phyloP scores from a whole-genome alignment of 1,284 basidiomycete genomes.

The Ustilago tritici region DNA sequence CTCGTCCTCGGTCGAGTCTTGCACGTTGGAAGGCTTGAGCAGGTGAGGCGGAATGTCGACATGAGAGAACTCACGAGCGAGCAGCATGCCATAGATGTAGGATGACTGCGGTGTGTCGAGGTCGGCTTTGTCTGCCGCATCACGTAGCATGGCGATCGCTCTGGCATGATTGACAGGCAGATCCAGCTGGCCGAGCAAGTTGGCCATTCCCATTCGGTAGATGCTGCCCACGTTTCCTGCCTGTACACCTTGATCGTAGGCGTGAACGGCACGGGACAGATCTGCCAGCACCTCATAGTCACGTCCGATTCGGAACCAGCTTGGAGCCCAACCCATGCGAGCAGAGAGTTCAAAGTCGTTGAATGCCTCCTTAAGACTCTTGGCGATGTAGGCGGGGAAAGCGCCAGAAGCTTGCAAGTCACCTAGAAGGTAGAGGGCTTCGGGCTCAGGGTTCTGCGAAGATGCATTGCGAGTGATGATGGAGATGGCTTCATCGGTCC shows the following conservation, averaged over 20 bases:
- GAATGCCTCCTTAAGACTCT: slow-evolving; percentile 84
- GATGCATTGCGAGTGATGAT: slow-evolving; percentile 56
- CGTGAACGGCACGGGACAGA: slow-evolving; percentile 77
- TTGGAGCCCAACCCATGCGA: slow-evolving; percentile 62
- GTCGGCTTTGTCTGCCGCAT: slow-evolving; percentile 82
- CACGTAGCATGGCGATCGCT: slow-evolving; percentile 80
- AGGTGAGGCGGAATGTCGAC: slow-evolving; percentile 54
- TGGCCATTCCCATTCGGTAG: slow-evolving; percentile 83
- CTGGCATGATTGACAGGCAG: slow-evolving; percentile 74
- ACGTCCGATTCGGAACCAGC: slow-evolving; percentile 87
- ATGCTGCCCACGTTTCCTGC: slow-evolving; percentile 79
- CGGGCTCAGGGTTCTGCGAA: slow-evolving; percentile 73
- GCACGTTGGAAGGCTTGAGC: slow-evolving; percentile 58
- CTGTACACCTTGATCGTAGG: slow-evolving; percentile 82
- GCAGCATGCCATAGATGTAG: slow-evolving; percentile 82
- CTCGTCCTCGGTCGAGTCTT: slow-evolving; percentile 54
- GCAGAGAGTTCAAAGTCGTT: slow-evolving; percentile 77
- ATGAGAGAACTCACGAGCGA: slow-evolving; percentile 74
- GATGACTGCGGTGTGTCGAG: slow-evolving; percentile 84
- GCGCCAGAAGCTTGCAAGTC: slow-evolving; percentile 78
- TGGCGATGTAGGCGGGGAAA: slow-evolving; percentile 71
- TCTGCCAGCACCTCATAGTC: slow-evolving; percentile 92
- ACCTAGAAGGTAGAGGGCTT: slow-evolving; percentile 81
- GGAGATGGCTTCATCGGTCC: slow-evolving; percentile 75
- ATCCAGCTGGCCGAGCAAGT: slow-evolving; percentile 86